Percentiles rank a stretch among this genome's conserved stretches.
These are phyloP conservation scores for Protomyces macrosporus DNA, from an alignment of 1,139 yeast species.

Conservation along the genomic window DNA sequence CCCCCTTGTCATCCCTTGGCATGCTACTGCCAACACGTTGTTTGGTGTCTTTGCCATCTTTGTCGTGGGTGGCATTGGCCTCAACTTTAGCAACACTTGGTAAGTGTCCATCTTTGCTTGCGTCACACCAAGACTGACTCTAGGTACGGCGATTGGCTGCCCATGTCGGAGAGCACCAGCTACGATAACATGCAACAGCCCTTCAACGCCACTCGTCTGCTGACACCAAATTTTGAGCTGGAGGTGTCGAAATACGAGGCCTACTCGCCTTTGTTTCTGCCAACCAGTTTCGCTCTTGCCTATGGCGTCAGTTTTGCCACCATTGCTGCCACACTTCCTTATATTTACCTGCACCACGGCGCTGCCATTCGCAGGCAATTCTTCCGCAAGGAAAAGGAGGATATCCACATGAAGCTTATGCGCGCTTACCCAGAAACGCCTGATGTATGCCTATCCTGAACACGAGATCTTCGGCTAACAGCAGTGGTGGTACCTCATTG, in stretches of 20 bases:
- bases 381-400: constrained; percentile 47
- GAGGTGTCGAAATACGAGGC: constrained; percentile 47
- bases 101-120: constrained; percentile 21
- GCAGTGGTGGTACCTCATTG: constrained; percentile 54
- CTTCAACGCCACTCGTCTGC: constrained; percentile 47
- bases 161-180: constrained; percentile 40
- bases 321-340: constrained; percentile 51
- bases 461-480: constrained; percentile 44
- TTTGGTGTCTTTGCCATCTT: constrained; percentile 45
- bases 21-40: constrained; percentile 50
- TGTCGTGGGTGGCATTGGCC: constrained; percentile 45
- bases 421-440: constrained; percentile 50
- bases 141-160: constrained; percentile 43
- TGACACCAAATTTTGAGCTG: constrained; percentile 45
- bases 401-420: constrained; percentile 63
- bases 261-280: constrained; percentile 58
- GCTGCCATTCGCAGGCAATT: constrained; percentile 48
- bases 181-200: constrained; percentile 47
- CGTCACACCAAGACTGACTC: background rate
- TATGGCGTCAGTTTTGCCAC: constrained; percentile 61
- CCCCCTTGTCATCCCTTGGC: constrained; percentile 59
- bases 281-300: constrained; percentile 58
- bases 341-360: constrained; percentile 54
- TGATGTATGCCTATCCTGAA: constrained; percentile 30
- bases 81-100: constrained; percentile 37